These are phyloP conservation scores for Paraphysoderma sedebokerense DNA, from an alignment of 371 early-diverging fungal species.

Conservation along the genomic window DNA sequence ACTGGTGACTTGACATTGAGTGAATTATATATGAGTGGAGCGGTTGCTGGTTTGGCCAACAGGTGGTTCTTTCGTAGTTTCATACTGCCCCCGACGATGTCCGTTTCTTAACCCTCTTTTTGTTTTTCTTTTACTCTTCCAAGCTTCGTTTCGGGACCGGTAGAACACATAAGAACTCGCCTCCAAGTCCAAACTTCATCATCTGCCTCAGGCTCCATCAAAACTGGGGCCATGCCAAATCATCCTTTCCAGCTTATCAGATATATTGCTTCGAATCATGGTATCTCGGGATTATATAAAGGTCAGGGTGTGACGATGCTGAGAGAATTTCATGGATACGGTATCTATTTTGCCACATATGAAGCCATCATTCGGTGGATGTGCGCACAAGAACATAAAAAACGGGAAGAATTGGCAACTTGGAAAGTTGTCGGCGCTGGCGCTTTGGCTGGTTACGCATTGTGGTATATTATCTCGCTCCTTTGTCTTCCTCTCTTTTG, in stretches of 20 bases:
- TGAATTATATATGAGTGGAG: conserved; percentile 28
- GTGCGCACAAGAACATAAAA: conserved; percentile 4
- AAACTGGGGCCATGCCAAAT: background rate
- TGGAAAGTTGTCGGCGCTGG: conserved; percentile 18
- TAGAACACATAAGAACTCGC: conserved; percentile 32
- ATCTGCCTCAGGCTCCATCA: conserved; percentile 1
- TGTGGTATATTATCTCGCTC: conserved; percentile 27
- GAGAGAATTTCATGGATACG: conserved; percentile 22
- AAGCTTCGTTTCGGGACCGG: conserved; percentile 24
- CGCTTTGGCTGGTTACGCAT: conserved; percentile 20
- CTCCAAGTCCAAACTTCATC: conserved; percentile 23
- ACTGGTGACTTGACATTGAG: conserved; percentile 9
- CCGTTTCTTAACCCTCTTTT: background rate
- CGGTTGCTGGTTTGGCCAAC: conserved; percentile 26
- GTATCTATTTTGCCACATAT: conserved; percentile 19
- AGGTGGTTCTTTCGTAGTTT: too few relatives aligned
- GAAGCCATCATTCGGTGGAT: conserved; percentile 22
- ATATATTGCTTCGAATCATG: conserved; percentile 15
- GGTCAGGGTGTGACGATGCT: conserved; percentile 29
- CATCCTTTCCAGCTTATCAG: conserved; percentile 26
- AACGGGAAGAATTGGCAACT: conserved; percentile 14
- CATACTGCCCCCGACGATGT: too few relatives aligned
- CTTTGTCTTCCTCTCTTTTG: conserved; percentile 5
- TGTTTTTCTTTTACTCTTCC: background rate
- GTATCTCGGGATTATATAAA: conserved; percentile 26